Percentiles rank a stretch among this genome's conserved stretches.
Evolutionary conservation across 2,329 filamentous ascomycete genomes (phyloP).

Genomic region (Colletotrichum noveboracense): DNA sequence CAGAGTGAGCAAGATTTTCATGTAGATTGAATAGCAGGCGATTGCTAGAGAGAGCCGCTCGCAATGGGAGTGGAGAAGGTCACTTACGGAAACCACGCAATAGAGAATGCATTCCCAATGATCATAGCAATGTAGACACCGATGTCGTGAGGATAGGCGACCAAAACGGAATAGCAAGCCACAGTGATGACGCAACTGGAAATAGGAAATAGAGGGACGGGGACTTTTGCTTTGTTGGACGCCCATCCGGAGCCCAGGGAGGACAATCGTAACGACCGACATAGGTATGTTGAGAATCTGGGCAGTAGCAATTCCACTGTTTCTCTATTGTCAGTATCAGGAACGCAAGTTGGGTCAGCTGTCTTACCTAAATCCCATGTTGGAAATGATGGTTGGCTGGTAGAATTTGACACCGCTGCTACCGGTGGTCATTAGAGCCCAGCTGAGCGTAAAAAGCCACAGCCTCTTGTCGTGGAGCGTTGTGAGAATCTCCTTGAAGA

Average conservation of each 20-base stretch:
- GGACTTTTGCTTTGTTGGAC: background rate
- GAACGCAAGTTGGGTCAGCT: background rate
- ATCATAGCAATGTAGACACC: background rate
- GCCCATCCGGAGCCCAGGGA: background rate
- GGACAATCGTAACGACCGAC: background rate
- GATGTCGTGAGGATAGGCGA: background rate
- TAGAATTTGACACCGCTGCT: background rate
- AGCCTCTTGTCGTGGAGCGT: background rate
- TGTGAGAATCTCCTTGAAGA: background rate
- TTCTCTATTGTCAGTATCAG: background rate
- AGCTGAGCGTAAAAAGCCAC: background rate
- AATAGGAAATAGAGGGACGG: background rate
- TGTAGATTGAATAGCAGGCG: rapidly evolving
- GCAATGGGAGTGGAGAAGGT: background rate
- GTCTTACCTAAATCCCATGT: background rate
- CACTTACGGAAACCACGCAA: background rate
- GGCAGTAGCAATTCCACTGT: background rate
- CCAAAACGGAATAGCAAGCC: background rate
- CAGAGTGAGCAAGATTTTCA: rapidly evolving
- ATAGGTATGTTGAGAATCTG: background rate
- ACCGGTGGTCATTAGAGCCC: background rate
- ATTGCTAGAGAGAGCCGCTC: background rate
- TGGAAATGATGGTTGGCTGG: background rate
- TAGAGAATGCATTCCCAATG: background rate
- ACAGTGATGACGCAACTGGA: background rate